Base-by-base conservation (phyloP, 148 eudicot species). In the Heliosperma pusillum region DNA sequence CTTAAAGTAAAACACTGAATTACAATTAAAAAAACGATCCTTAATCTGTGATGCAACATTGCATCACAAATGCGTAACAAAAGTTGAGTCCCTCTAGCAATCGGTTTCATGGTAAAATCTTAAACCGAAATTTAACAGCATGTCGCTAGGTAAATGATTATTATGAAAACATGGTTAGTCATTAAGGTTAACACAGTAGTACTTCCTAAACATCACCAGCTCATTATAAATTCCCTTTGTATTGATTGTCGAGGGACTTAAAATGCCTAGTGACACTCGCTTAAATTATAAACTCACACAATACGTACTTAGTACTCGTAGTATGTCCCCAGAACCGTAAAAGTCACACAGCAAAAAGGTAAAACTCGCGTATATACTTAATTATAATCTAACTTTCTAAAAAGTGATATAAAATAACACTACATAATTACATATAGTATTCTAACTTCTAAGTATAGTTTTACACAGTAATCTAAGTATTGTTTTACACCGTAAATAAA, bases 21-120 rank as follows among this genome's bases (percentile, higher is more conserved):
- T 60, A 73, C 67, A 66, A 57, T 55, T n/a, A n/a, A n/a, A n/a
- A 27, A 77, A 65, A 79, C 13, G 29, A 44, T 61, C 78, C 56
- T 16, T 12, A 50, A 50, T 50, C 55, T 50, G 19, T 17, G 55
- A 8, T 10, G 55, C 17, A 16, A 50, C 55, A 50, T 12, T 50
- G 55, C 55, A 50, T 50, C 16, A 3, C 10, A 50, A 11, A 17
- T 16, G 17, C 12, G 16, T 12, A 11, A 50, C 55, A 50, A 16
- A 13, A 17, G 19, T 50, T 50, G 55, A 50, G 55, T 13, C 0
- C 13, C 19, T 50, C 55, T 50, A 13, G 55, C 13, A 50, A 13
- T 17, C 17, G 55, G 13, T 50, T 50, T 50, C 55, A 50, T 4
- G 16, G 17, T 50, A 50, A 50, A 12, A 12, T 50, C 55, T 50